Conservation (phyloP, 2,329 filamentous ascomycete genomes). For the Botrytis tulipae region DNA sequence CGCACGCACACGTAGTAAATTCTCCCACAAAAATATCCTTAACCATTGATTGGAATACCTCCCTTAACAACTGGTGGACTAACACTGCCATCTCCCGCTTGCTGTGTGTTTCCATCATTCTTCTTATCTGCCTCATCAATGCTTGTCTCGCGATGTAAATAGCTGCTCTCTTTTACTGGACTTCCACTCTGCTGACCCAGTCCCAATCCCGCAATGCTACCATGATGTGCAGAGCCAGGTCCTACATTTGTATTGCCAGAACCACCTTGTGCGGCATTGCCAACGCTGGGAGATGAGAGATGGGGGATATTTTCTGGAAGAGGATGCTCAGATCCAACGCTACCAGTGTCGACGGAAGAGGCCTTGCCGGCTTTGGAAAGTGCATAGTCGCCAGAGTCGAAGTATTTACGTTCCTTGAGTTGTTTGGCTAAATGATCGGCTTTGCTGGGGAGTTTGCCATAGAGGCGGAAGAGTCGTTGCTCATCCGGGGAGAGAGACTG, state of each 20-base stretch:
- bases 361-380: conserved; percentile 97
- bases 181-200: conserved; percentile 61
- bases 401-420: conserved; percentile 98
- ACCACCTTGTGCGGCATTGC: conserved; percentile 42
- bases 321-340: conserved; percentile 91
- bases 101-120: conserved; percentile 34
- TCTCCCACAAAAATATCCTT: conserved; percentile 28
- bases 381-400: conserved; percentile 94
- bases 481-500: conserved; percentile 92
- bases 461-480: conserved; percentile 93
- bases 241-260: conserved; percentile 45
- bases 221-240: conserved; percentile 11
- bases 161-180: conserved; percentile 88
- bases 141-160: conserved; percentile 79
- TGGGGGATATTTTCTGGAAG: conserved; percentile 94
- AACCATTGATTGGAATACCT: conserved; percentile 65
- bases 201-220: conserved; percentile 45
- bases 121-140: conserved; percentile 55
- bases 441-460: conserved; percentile 95
- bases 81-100: conserved; percentile 37
- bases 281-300: conserved; percentile 62
- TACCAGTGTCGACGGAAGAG: conserved; percentile 87
- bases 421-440: conserved; percentile 98
- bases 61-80: conserved; percentile 48
- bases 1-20: conserved; percentile 17